Base-by-base conservation (phyloP, 768 basidiomycete species). In the Cyclocybe cylindracea region DNA sequence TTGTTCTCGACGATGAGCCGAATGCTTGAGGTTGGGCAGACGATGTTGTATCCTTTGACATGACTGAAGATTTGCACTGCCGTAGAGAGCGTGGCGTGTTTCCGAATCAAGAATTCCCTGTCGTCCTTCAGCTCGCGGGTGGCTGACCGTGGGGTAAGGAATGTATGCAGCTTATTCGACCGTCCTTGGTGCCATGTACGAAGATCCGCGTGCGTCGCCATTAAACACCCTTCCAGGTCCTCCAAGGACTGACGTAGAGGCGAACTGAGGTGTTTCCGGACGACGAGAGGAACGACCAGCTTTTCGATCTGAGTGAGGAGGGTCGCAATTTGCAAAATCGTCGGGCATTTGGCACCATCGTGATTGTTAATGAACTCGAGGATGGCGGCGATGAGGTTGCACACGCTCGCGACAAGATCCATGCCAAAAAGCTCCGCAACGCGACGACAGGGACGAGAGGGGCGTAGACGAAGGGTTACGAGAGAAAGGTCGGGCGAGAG, bases 21-120 rank as follows among this genome's bases (percentile, higher is more conserved):
- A 5, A 53, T 41, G 29, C 45, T 40, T 4, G 50, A 11, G 4
- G 50, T 39, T 1, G 56, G 54, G 2, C 50, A 40, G 16, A 61
- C 40, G 16, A 58, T 29, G 33, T 53, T 54, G 34, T 58, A 61
- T 0, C 55, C 57, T 18, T 46, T 54, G 32, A 61, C 45, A 16
- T 56, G 57, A 19, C 51, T 39, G 10, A 52, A 39, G 7, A 58
- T 44, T 39, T 61, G 60, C 41, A 61, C 53, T 10, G 60, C 60
- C 31, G 39, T 47, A 0, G 29, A n/a, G 35, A 53, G 44, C 5
- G 32, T 13, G 1, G 44, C 19, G 31, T 53, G 44, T 11, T 41
- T 10, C 6, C 18, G 18, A 2, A 53, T 34, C 39, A 53, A 33
- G 29, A 39, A 46, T 39, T 53, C 51, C 18, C 38, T 35, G 32